A percentile compares a stretch with the other conserved stretches of the same genome.
These are phyloP conservation scores for Vachellia collinsii DNA, from an alignment of 306 rosid genomes.

Conservation along the genomic window DNA sequence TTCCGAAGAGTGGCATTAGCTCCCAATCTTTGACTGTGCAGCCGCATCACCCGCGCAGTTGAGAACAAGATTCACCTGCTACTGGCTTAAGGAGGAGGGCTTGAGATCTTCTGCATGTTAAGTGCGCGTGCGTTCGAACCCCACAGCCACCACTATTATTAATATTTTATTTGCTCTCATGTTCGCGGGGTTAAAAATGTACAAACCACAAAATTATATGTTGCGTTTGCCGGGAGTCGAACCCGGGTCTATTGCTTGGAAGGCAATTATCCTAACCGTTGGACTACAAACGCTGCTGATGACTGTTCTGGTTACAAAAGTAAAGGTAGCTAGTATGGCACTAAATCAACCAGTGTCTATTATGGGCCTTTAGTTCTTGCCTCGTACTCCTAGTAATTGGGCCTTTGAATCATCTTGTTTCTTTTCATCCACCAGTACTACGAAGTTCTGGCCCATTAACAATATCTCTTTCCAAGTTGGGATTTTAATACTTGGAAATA, in stretches of 20 bases:
- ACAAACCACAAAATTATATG: too few species aligned
- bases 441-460: background rate
- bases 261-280: slow-evolving; percentile 16
- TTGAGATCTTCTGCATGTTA: too few species aligned
- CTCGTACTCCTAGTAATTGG: background rate
- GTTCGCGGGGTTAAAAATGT: too few species aligned
- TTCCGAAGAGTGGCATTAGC: too few species aligned
- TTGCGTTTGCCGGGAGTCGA: slow-evolving; percentile 15
- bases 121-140: too few species aligned
- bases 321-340: too few species aligned
- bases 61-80: too few species aligned
- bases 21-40: too few species aligned
- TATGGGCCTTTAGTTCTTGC: background rate
- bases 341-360: background rate
- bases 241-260: slow-evolving; percentile 13
- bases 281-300: background rate
- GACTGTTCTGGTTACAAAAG: too few species aligned
- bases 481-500: background rate
- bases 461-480: background rate
- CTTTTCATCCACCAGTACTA: background rate
- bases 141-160: slow-evolving; percentile 56
- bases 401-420: background rate
- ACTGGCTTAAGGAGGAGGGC: too few species aligned
- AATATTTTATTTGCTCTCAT: background rate
- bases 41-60: too few species aligned